Base-by-base conservation (phyloP, 306 rosid genomes). In the Dryas drummondii region DNA sequence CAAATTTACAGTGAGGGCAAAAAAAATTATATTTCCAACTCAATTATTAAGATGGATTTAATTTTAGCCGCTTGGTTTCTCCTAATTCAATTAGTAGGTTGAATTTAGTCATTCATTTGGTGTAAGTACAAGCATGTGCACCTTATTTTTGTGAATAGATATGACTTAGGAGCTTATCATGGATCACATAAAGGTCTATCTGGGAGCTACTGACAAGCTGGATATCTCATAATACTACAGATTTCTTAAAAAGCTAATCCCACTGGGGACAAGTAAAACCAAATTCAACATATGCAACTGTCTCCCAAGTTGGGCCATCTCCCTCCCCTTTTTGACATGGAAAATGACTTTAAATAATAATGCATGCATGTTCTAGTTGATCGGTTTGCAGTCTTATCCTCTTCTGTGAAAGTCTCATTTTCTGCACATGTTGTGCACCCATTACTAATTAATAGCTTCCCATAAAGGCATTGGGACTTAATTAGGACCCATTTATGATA, bases 231-330 rank as follows among this genome's bases (percentile, higher is more conserved):
- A 32, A 32, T 32, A 32, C 37, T 32, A 32, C 37, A 32, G 37
- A 32, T 32, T 32, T 32, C 37, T 32, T 32, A 15, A 12, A 9
- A 9, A n/a, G 37, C 44, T 4, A 14, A 54, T 5, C 6, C 17
- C 54, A 19, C 9, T 66, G 55, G 49, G 71, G 54, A 46, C 17
- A 6, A 45, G 41, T 66, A 9, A 10, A 44, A 53, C 53, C 16
- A 41, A 10, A 12, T 11, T 55, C 22, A 55, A 71, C 7, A 6
- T 40, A 40, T 53, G 32, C 44, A 37, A 37, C 63, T 40, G 63
- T 70, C 74, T 53, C 40, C 51, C 45, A 37, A 53, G 49, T 71
- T 59, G 75, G 75, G 66, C 44, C 14, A 71, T 44, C 26, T n/a
- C 13, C 40, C 19, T 40, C 52, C 6, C 15, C 22, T 6, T 70